A percentile compares a stretch with the other conserved stretches of the same genome.
These are phyloP conservation scores for Agaricales sp. DNA, from an alignment of 1,284 basidiomycete genomes.

Conservation along the genomic window DNA sequence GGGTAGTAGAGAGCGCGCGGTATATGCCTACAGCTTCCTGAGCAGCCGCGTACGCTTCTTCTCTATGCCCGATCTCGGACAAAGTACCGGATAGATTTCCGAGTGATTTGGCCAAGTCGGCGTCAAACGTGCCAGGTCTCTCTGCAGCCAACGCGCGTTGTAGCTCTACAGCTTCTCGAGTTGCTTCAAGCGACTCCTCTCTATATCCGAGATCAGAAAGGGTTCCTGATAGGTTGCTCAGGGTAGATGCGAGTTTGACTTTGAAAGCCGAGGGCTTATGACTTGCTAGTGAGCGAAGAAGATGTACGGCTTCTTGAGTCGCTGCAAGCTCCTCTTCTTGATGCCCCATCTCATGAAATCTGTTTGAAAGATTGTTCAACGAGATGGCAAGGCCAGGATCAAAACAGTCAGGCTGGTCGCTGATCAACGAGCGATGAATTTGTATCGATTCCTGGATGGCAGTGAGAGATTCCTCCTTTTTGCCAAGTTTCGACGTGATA, in stretches of 20 bases:
- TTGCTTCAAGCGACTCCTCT: neutral
- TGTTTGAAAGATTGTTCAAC: neutral
- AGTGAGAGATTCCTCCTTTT: neutral
- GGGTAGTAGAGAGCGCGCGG: neutral
- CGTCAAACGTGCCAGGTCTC: neutral
- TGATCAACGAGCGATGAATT: neutral
- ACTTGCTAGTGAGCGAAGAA: neutral
- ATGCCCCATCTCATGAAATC: neutral
- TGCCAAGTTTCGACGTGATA: neutral
- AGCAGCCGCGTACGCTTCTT: neutral
- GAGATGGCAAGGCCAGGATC: neutral
- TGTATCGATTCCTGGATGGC: neutral
- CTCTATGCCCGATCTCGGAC: no score
- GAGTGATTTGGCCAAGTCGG: no score
- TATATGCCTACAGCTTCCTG: neutral
- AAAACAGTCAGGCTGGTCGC: neutral
- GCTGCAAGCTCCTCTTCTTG: neutral
- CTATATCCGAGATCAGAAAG: neutral
- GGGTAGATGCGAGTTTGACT: neutral
- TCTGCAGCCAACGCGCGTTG: neutral
- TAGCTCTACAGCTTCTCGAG: neutral
- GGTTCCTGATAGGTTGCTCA: neutral
- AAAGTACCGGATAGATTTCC: no score
- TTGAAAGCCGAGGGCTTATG: neutral
- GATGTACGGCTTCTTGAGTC: neutral